A percentile compares a stretch with the other conserved stretches of the same genome.
These are phyloP conservation scores for Globisporangium nagaii DNA, from an alignment of 352 stramenopile species.

Conservation along the genomic window DNA sequence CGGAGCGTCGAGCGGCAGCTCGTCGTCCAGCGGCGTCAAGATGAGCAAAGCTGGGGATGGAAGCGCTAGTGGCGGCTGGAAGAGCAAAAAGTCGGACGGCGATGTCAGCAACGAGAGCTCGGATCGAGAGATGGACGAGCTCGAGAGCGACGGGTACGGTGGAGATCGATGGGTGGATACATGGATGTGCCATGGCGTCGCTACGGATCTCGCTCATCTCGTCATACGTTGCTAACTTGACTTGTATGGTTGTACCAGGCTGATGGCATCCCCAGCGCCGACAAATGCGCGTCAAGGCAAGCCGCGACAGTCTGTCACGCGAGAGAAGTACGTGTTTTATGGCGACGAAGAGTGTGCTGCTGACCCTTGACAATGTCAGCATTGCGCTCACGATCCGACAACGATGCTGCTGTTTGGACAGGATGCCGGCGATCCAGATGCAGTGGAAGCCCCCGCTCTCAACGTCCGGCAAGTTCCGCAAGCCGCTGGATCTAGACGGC, in stretches of 20 bases:
- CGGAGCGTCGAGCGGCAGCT: neutral
- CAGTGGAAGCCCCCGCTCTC: slow-evolving; percentile 39
- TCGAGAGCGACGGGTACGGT: slow-evolving; percentile 11
- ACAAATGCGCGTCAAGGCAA: slow-evolving; percentile 7
- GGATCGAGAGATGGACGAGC: slow-evolving; percentile 11
- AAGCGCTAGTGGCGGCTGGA: slow-evolving; percentile 2
- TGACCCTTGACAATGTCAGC: neutral
- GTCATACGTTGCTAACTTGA: no score
- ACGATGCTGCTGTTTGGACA: slow-evolving; percentile 3
- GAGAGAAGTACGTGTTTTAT: slow-evolving; percentile 36
- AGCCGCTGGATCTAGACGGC: slow-evolving; percentile 37
- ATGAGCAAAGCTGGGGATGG: slow-evolving; percentile 1
- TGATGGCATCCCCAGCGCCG: neutral
- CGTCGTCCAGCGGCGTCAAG: neutral
- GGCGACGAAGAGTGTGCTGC: no score
- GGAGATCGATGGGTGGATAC: neutral
- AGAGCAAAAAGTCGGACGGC: slow-evolving; percentile 10
- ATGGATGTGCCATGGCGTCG: no score
- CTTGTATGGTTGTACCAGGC: slow-evolving; percentile 5
- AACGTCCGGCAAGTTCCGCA: slow-evolving; percentile 7
- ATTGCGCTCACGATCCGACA: neutral
- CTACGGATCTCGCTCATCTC: no score
- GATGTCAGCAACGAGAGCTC: neutral
- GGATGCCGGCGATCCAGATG: slow-evolving; percentile 64
- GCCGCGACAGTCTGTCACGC: slow-evolving; percentile 6